A percentile compares a stretch with the other conserved stretches of the same genome.
These are phyloP conservation scores for Acanthamoeba healyi DNA, from an alignment of 208 protist species.

Conservation along the genomic window DNA sequence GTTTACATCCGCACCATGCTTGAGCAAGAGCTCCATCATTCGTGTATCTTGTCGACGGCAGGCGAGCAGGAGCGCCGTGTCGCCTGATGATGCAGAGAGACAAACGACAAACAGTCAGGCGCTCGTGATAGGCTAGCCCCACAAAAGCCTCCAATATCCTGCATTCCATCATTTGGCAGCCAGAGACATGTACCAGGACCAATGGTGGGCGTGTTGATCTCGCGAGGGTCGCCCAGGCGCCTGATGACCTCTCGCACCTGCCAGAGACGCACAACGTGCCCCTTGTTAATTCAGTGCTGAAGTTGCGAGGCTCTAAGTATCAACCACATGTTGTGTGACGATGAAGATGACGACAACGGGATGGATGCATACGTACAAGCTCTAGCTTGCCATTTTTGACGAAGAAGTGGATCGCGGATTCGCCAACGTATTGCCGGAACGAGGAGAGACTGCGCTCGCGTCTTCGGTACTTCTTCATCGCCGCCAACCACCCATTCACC, in stretches of 20 bases:
- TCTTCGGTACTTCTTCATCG: neutral
- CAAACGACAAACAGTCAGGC: no score
- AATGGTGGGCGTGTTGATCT: neutral
- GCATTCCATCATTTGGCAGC: neutral
- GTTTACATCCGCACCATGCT: neutral
- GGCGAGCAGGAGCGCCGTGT: neutral
- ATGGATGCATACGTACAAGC: neutral
- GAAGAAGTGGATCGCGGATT: neutral
- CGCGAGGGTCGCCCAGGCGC: conserved; percentile 1
- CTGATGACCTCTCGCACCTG: conserved; percentile 18
- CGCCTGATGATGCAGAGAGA: no score
- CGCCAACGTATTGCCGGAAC: neutral
- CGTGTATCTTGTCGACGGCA: conserved; percentile 5
- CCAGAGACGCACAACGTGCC: neutral
- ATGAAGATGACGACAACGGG: neutral
- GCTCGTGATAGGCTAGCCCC: no score
- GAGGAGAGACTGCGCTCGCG: neutral
- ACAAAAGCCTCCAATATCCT: neutral
- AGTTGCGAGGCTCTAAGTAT: no score
- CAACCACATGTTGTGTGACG: no score
- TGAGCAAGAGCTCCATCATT: conserved; percentile 40
- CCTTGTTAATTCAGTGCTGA: no score
- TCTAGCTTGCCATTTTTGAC: neutral
- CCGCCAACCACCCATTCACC: neutral
- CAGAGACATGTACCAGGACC: neutral